These are phyloP conservation scores for Cryptococcus maquisensis DNA, from an alignment of 1,284 basidiomycete genomes.

Conservation along the genomic window DNA sequence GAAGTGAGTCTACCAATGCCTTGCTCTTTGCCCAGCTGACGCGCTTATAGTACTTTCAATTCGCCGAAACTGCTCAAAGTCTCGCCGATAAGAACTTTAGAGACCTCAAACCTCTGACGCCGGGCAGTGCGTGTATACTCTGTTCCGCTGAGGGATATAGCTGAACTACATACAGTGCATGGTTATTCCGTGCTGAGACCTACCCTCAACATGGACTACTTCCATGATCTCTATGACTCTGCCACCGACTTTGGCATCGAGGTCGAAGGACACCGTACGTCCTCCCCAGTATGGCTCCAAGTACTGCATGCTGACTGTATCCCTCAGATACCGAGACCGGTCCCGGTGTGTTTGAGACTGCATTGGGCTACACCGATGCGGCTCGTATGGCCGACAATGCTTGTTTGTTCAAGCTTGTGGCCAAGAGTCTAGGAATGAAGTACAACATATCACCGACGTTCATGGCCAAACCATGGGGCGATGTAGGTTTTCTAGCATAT, in stretches of 20 bases:
- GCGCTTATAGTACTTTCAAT: conserved; percentile 78
- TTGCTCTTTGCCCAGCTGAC: neutral
- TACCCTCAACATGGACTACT: conserved; percentile 83
- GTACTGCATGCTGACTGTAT: neutral
- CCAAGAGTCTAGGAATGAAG: conserved; percentile 88
- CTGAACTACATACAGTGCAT: conserved; percentile 61
- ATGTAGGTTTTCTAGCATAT: conserved; percentile 55
- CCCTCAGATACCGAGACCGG: conserved; percentile 89
- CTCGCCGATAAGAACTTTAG: conserved; percentile 73
- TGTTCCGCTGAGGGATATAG: neutral
- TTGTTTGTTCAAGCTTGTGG: conserved; percentile 83
- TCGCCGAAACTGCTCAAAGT: conserved; percentile 77
- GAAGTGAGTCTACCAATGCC: conserved; percentile 57
- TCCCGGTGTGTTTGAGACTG: conserved; percentile 86
- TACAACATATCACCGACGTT: conserved; percentile 87
- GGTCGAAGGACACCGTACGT: conserved; percentile 87
- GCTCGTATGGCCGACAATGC: conserved; percentile 91
- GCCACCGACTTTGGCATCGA: conserved; percentile 69
- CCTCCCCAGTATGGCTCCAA: neutral
- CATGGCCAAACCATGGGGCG: conserved; percentile 95
- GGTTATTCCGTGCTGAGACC: conserved; percentile 87
- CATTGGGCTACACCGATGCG: conserved; percentile 81
- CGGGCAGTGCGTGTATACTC: conserved; percentile 67
- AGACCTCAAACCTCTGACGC: conserved; percentile 71
- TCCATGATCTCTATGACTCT: conserved; percentile 79